Evolutionary conservation across 2,329 filamentous ascomycete genomes (phyloP).

Genomic region (Sarocladium strictum): DNA sequence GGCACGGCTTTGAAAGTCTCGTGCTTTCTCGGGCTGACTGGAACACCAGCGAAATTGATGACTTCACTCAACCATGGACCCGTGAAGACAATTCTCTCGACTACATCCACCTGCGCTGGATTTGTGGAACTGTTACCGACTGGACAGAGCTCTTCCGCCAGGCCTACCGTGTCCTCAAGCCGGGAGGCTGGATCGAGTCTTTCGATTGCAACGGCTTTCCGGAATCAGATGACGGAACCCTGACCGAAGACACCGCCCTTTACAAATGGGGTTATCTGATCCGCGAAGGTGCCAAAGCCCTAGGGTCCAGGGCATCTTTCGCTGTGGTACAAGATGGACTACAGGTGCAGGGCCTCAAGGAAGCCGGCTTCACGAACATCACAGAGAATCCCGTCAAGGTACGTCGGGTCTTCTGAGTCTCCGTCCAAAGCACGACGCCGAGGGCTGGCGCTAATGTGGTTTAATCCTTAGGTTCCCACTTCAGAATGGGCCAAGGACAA

Average conservation of each 20-base stretch:
- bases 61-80: slow-evolving; percentile 47
- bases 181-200: slow-evolving; percentile 14
- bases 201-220: slow-evolving; percentile 1
- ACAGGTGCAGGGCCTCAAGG: slow-evolving; percentile 11
- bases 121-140: slow-evolving; percentile 46
- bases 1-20: not conserved
- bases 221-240: slow-evolving; percentile 11
- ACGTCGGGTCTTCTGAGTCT: not conserved
- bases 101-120: slow-evolving; percentile 50
- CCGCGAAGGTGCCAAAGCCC: slow-evolving; percentile 18
- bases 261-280: slow-evolving; percentile 17
- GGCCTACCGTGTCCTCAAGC: slow-evolving; percentile 12
- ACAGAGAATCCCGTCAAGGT: slow-evolving; percentile 11
- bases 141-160: slow-evolving; percentile 42
- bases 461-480: slow-evolving; percentile 12
- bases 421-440: not conserved
- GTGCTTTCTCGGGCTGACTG: not conserved
- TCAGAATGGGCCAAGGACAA: not conserved
- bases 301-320: slow-evolving; percentile 15
- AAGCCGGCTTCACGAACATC: slow-evolving; percentile 13
- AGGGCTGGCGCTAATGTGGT: not conserved
- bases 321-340: not conserved
- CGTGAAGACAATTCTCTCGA: slow-evolving; percentile 45
- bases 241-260: slow-evolving; percentile 4
- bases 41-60: slow-evolving; percentile 54